These are phyloP conservation scores for Fusarium heterosporum DNA, from an alignment of 2,329 filamentous ascomycete species.

Conservation along the genomic window DNA sequence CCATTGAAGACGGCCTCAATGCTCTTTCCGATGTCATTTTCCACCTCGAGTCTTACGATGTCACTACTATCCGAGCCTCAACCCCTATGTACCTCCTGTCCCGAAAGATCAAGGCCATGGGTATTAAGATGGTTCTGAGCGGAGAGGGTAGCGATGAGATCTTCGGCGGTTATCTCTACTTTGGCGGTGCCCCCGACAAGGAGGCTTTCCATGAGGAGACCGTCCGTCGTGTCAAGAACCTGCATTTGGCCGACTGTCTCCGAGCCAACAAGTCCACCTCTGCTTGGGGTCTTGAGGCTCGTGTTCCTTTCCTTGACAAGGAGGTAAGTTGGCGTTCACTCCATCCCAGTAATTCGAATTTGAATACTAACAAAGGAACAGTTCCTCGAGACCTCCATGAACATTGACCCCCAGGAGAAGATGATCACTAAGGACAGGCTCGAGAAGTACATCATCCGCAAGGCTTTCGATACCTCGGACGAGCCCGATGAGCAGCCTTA, in stretches of 20 bases:
- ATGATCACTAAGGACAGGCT: constrained; percentile 91
- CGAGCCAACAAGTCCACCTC: constrained; percentile 99
- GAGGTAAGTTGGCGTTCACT: constrained; percentile 61
- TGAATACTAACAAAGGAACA: constrained; percentile 51
- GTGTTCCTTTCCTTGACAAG: constrained; percentile 98
- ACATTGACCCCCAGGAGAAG: constrained; percentile 93
- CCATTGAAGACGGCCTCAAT: constrained; percentile 95
- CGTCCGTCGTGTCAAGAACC: constrained; percentile 92
- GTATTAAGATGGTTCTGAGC: constrained; percentile 98
- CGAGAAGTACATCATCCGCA: constrained; percentile 98
- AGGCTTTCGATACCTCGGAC: constrained; percentile 94
- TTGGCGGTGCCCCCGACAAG: constrained; percentile 92
- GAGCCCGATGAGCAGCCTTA: constrained; percentile 86
- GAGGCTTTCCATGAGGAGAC: constrained; percentile 96
- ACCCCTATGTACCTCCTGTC: constrained; percentile 98
- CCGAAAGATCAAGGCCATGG: constrained; percentile 99
- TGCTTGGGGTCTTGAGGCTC: constrained; percentile 97
- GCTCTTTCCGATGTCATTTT: constrained; percentile 97
- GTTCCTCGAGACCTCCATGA: constrained; percentile 94
- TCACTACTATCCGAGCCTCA: constrained; percentile 97
- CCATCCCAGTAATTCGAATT: neutral
- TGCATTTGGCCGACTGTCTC: constrained; percentile 95
- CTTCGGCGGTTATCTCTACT: constrained; percentile 98
- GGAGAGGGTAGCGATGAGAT: constrained; percentile 98
- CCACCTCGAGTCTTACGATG: constrained; percentile 97